These are phyloP conservation scores for Chenopodium album DNA, from an alignment of 148 eudicot species.

Conservation along the genomic window DNA sequence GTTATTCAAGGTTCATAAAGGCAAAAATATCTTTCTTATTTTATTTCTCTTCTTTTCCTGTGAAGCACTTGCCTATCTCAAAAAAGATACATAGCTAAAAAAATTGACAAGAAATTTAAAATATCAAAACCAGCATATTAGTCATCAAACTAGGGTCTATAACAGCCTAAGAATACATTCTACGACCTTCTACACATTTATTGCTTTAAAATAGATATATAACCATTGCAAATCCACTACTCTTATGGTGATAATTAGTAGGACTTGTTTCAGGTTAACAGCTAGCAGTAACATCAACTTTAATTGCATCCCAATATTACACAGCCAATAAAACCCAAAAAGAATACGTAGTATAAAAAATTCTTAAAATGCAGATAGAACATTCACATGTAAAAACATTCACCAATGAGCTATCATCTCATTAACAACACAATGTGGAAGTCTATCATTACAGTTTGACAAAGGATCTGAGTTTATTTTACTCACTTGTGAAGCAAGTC, in stretches of 20 bases:
- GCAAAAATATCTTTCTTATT: not conserved
- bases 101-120: too few relatives aligned
- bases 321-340: not conserved
- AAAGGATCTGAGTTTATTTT: conserved; percentile 4
- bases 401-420: not conserved
- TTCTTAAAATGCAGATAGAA: not conserved
- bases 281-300: not conserved
- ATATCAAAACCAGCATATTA: not conserved
- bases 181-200: not conserved
- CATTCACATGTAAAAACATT: not conserved
- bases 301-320: not conserved
- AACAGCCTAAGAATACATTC: not conserved
- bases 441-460: not conserved
- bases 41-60: not conserved
- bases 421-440: not conserved
- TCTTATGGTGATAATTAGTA: not conserved
- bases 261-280: not conserved
- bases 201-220: not conserved
- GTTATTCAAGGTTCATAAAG: conserved; percentile 8
- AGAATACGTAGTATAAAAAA: not conserved
- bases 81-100: not conserved
- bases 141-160: not conserved
- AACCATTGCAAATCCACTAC: not conserved
- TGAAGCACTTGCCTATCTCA: not conserved
- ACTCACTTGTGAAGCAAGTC: conserved; percentile 89